Base-by-base conservation (phyloP, 2,329 filamentous ascomycete genomes). In the Pseudocercospora vitis region DNA sequence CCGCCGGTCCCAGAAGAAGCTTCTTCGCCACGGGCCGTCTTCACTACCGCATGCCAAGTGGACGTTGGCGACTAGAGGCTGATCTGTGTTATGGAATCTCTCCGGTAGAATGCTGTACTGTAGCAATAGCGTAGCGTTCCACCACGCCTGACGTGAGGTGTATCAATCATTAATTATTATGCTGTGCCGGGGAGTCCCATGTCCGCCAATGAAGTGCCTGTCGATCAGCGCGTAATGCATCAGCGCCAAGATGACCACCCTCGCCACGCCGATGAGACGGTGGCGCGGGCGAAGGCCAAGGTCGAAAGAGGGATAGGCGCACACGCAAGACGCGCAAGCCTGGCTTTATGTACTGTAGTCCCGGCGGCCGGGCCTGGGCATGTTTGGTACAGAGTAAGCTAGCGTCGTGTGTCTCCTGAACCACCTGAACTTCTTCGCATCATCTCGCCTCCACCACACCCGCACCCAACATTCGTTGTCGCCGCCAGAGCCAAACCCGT, bases 271-370 rank as follows among this genome's bases (percentile, higher is more conserved):
- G 40, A 35, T 29, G 31, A 24, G 23, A 40, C 19, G 37, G 52
- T 58, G 55, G 55, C 55, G 55, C 18, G 29, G 37, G 11, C 37
- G 52, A 50, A 14, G 40, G 48, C 48, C 46, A 35, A 16, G 7
- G 32, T 44, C 57, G 39, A 57, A 56, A 55, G 21, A 49, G 56
- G 55, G 48, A 52, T 56, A 45, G 57, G 39, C 50, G 21, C 35
- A 12, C 32, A 44, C 44, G 39, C 50, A 57, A 56, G 56, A 61
- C 54, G 56, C 56, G 54, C 50, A 61, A 60, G 56, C 49, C 33
- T 32, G 29, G n/a, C n/a, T n/a, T n/a, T n/a, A n/a, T 29, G 40
- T n/a, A 19, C 40, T 32, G 40, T 19, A 35, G 48, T 39, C 23
- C 23, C 45, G 33, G 40, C 28, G 44, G 37, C 31, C 23, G n/a